Percentiles rank a stretch among this genome's conserved stretches.
Evolutionary conservation across 345 rosid genomes (phyloP).

Genomic region (Euphorbia pulcherrima): DNA sequence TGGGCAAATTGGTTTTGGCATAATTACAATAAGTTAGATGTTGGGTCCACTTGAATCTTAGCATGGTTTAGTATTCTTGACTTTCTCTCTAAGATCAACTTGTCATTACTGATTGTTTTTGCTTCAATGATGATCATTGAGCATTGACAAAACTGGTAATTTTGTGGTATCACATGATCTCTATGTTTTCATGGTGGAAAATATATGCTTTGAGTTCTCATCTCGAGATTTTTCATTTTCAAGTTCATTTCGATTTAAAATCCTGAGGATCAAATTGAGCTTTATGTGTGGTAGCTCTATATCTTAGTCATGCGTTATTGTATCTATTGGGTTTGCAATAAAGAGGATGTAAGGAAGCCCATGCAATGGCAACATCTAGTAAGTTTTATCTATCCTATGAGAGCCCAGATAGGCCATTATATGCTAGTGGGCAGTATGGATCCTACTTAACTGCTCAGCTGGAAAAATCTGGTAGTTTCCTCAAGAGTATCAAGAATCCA

Average conservation of each 20-base stretch:
- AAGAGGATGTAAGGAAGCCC: conserved; percentile 44
- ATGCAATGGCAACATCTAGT: conserved; percentile 78
- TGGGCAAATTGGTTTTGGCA: not conserved
- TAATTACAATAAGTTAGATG: not conserved
- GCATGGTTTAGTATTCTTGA: conserved; percentile 10
- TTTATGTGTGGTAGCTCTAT: conserved; percentile 47
- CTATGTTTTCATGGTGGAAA: not conserved
- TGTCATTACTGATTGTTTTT: not conserved
- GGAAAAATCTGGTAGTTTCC: conserved; percentile 88
- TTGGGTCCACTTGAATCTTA: conserved; percentile 4
- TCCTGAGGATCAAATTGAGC: conserved; percentile 34
- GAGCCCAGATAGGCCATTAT: conserved; percentile 74
- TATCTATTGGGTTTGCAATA: conserved; percentile 44
- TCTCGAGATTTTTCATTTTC: conserved; percentile 27
- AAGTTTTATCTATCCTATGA: conserved; percentile 79
- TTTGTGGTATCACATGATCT: conserved; percentile 1
- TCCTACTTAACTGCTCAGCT: conserved; percentile 62
- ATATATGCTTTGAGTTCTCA: conserved; percentile 21
- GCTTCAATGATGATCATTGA: not conserved
- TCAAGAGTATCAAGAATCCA: conserved; percentile 68
- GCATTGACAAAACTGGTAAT: not conserved
- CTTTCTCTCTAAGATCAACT: conserved; percentile 15
- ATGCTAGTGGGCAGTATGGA: conserved; percentile 68
- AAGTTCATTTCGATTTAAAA: conserved; percentile 38
- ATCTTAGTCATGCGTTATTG: conserved; percentile 68